phyloP scores from a whole-genome alignment of 495 filamentous ascomycete species.

The Bryoglossum gracile region DNA sequence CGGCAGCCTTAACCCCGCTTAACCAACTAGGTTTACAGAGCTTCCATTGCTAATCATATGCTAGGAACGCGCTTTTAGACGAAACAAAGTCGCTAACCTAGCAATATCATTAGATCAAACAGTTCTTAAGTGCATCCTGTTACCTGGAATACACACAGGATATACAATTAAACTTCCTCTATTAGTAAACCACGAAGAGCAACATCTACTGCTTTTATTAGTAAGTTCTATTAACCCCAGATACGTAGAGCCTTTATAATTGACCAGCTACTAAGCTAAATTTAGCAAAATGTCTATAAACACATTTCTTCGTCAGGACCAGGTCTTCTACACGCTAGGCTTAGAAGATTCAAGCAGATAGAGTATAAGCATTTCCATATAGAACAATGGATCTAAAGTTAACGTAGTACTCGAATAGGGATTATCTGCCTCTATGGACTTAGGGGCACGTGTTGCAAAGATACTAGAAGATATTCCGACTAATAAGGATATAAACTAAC shows the following conservation, averaged over 20 bases:
- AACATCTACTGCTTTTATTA: neutral
- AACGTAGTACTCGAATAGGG: slow-evolving; percentile 1
- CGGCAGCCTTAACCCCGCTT: too few species aligned
- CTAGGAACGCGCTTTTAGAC: neutral
- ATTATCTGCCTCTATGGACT: neutral
- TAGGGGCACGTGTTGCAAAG: neutral
- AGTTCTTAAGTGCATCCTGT: neutral
- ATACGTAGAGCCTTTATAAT: neutral
- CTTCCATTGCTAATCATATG: neutral
- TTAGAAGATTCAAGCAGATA: too few species aligned
- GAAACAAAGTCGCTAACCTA: neutral
- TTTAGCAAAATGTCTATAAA: neutral
- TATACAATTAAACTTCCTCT: neutral
- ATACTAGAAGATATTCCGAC: neutral
- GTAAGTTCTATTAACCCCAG: too few species aligned
- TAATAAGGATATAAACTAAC: slow-evolving; percentile 1
- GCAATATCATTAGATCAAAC: neutral
- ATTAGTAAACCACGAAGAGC: neutral
- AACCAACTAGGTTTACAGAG: too few species aligned
- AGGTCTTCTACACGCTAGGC: neutral
- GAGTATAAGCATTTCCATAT: too few species aligned
- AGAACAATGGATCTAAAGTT: too few species aligned
- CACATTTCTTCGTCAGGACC: neutral
- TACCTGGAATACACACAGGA: neutral
- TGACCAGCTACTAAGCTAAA: neutral